phyloP scores from a whole-genome alignment of 73 alveolate species.

The Paramecium sexaurelia region DNA sequence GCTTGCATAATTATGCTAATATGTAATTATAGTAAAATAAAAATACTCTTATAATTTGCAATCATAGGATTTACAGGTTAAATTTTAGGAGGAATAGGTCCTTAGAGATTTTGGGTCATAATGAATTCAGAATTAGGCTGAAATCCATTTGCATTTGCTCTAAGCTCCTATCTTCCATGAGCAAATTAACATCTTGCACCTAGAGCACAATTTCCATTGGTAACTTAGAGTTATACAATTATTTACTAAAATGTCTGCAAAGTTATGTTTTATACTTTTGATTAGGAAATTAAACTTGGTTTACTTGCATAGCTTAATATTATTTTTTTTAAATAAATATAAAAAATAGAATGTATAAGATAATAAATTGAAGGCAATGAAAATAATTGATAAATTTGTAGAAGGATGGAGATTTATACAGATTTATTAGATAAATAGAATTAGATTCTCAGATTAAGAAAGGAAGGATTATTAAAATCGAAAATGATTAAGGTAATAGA shows the following conservation, averaged over 20 bases:
- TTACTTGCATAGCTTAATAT: neutral
- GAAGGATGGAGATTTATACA: neutral
- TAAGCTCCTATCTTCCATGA: slow-evolving; percentile 26
- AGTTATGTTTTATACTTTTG: slow-evolving; percentile 17
- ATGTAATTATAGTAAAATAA: neutral
- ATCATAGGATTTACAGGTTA: slow-evolving; percentile 28
- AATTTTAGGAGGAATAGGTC: neutral
- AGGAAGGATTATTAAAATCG: too few species aligned
- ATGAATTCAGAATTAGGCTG: neutral
- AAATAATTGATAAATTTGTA: neutral
- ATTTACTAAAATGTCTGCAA: slow-evolving; percentile 35
- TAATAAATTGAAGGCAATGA: neutral
- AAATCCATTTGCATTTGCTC: neutral
- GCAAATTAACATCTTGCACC: slow-evolving; percentile 45
- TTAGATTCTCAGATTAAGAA: too few species aligned
- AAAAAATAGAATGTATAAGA: neutral
- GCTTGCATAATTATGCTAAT: slow-evolving; percentile 23
- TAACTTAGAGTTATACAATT: neutral
- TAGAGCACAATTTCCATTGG: slow-evolving; percentile 40
- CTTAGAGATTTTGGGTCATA: neutral
- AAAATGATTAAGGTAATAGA: neutral
- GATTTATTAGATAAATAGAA: neutral
- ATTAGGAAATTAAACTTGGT: neutral
- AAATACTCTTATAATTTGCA: slow-evolving; percentile 26
- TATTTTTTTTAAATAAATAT: neutral